These are phyloP conservation scores for Ceratocystis variospora DNA, from an alignment of 2,329 filamentous ascomycete genomes.

Conservation along the genomic window DNA sequence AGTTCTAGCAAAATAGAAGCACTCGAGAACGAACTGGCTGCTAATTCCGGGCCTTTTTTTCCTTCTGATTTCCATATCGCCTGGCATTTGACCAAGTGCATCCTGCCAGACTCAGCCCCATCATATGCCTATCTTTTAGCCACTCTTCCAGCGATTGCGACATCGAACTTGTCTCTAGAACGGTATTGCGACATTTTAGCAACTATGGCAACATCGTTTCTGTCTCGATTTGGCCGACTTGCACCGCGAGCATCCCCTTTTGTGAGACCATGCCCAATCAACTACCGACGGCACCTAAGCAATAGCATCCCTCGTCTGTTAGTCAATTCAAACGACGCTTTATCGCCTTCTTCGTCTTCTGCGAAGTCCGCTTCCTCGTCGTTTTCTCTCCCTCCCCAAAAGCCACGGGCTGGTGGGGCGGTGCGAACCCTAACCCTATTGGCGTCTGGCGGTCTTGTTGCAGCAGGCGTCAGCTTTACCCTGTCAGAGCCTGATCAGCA, in stretches of 20 bases:
- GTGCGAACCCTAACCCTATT: conserved; percentile 19
- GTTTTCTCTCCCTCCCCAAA: background rate
- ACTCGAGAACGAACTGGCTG: background rate
- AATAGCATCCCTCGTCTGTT: background rate
- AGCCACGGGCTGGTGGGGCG: background rate
- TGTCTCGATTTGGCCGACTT: conserved; percentile 17
- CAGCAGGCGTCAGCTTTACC: conserved; percentile 11
- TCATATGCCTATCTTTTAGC: conserved; percentile 16
- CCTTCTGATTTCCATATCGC: background rate
- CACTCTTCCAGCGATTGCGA: conserved; percentile 11
- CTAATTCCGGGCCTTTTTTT: background rate
- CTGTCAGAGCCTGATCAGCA: conserved; percentile 13
- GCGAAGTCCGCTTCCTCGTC: background rate
- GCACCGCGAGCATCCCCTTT: conserved; percentile 10
- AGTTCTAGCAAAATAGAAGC: background rate
- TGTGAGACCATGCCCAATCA: conserved; percentile 14
- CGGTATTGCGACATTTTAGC: conserved; percentile 6
- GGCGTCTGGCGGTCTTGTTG: conserved; percentile 15
- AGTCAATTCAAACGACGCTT: background rate
- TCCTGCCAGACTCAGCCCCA: conserved; percentile 12
- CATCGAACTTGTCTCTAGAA: conserved; percentile 15
- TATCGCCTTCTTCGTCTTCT: background rate
- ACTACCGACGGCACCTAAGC: conserved; percentile 8
- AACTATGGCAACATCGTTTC: conserved; percentile 19
- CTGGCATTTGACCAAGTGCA: background rate